Base-by-base conservation (phyloP, 2,329 filamentous ascomycete genomes). In the Mollisia scopiformis region DNA sequence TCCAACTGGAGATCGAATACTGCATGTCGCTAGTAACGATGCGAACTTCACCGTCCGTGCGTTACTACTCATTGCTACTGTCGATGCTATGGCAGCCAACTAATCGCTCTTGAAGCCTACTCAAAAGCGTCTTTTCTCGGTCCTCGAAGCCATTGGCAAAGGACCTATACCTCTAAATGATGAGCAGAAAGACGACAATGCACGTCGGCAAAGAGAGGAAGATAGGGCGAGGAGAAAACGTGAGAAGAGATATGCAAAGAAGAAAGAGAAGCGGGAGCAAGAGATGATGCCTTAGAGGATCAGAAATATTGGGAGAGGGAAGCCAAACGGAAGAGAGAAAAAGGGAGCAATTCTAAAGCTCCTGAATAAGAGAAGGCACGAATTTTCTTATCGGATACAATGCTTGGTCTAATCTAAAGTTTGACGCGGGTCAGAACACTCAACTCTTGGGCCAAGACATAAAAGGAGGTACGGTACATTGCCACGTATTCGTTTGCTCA, bases 11-110 rank as follows among this genome's bases (percentile, higher is more conserved):
- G 14, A 43, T 21, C 16, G 13, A 14, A 31, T 59, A 8, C 19
- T 59, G 8, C 51, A 59, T 37, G 33, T 25, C 55, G 49, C 57
- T 55, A 30, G 57, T 28, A 59, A 59, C 31, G 57, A 59, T 21
- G 57, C 57, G n/a, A 59, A 58, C 28, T 53, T 53, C 14, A 41
- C 50, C 7, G 50, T 59, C 23, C 50, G 57, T 6, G 57, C 50
- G 21, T 50, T 59, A 7, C 37, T 59, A 27, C 57, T 59, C 8
- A 46, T 59, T 49, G 57, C 50, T 25, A 16, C 37, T 21, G 14
- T 43, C 6, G 46, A 50, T 30, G 25, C 46, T 28, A 14, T 7
- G 4, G 25, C 23, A 14, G 23, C 23, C 46, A 28, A 21, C 16
- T 5, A 31, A n/a, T n/a, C n/a, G n/a, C n/a, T 19, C 25, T 50